Evolutionary conservation across 2,329 filamentous ascomycete species (phyloP), one percentile per base, ranked within the genome.

Genomic region (Penicillium frequentans): DNA sequence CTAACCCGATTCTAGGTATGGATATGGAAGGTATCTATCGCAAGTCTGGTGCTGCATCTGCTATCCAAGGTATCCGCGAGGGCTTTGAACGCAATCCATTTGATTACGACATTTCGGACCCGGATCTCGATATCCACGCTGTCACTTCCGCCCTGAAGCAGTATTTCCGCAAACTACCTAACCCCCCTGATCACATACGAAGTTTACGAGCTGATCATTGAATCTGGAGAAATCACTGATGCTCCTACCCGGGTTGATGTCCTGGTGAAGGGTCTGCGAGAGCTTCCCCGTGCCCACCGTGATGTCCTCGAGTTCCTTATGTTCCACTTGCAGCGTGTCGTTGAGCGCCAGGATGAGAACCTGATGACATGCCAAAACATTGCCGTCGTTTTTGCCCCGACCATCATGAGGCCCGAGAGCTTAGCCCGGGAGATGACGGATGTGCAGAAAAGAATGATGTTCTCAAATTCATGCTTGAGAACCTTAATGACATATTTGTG

Each of bases 1-100:
- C 48, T 54, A 39, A 46, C 63, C 68, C 60, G 70, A 26, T 49
- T 31, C 11, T 55, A 83, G 81, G 82, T 46, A 96, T 99, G 91
- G 93, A 98, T 68, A 86, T 96, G 65, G 95, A 98, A 77, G 95
- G 95, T 61, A 96, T 99, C 67, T 99, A 99, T 78, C 88, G 95
- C 69, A 99, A 99, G 82, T 96, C 93, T 50, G 95, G 95, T 56
- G 95, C 93, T 64, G 92, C 90, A 68, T 91, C 90, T 9, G 91
- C 96, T 73, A 90, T 96, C 71, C 96, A 96, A 74, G 82, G 85
- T 68, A 90, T 99, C 66, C 91, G 93, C 69, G 90, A 93, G 64
- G 92, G 93, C 13, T 98, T 99, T 72, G 93, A 97, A 73, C 89
- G 87, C 73, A 88, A 85, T 54, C 74, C 74, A n/a, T 69, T 72